Evolutionary conservation across 2,329 filamentous ascomycete species (phyloP), one percentile per base, ranked within the genome.

Genomic region (Neoscytalidium dimidiatum): DNA sequence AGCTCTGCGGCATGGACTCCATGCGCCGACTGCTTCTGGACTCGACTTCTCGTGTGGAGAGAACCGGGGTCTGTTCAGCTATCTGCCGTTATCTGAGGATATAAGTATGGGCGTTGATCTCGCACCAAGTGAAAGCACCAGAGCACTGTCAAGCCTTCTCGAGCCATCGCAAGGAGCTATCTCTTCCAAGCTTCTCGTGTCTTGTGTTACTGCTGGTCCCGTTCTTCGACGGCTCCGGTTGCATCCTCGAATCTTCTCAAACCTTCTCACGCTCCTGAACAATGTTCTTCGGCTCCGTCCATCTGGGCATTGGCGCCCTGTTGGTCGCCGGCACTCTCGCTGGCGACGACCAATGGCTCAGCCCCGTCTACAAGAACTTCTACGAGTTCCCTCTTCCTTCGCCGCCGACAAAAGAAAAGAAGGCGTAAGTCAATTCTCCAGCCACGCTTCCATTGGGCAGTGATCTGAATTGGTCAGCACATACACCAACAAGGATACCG

Each of bases 381-480:
- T 81, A 76, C 67, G 66, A 77, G 48, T 74, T 75, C 14, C 75
- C 81, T 7, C 74, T 85, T 2, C 81, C 82, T 1, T 80, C 82
- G 33, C 78, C 81, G 4, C 78, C 82, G 0, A 66, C 80, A 3
- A 82, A 82, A 67, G 66, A 76, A 44, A 75, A 78, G 5, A 77
- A 77, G 61, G 74, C 75, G 78, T 83, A 71, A 68, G 79, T 68
- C 21, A 8, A 14, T 1, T 28, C 35, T 17, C 9, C 3, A 11
- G 26, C 64, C 48, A 19, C 48, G 17, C 17, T 17, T 44, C 19
- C 21, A 51, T 35, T 49, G 60, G 60, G 63, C 49, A 63, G 26
- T 64, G 52, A 56, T 4, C 48, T 72, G 68, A 69, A 71, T 21
- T 71, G 26, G 48, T 41, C 61, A 75, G 73, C 17, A 75, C 72